Conservation (phyloP, 768 basidiomycete species). For the Lactifluus subvellereus region DNA sequence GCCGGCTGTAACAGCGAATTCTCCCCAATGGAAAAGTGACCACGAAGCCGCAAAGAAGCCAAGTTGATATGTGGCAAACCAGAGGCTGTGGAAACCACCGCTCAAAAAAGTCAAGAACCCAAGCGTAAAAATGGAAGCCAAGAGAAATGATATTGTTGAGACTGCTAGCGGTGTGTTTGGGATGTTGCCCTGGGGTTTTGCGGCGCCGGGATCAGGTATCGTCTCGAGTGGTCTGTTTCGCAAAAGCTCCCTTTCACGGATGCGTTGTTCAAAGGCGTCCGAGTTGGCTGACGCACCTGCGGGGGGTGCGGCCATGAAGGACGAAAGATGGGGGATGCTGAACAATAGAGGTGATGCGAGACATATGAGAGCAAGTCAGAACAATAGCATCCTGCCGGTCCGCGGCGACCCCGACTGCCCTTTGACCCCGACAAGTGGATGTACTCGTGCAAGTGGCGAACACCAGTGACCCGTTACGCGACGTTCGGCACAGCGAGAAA, state of each 20-base stretch:
- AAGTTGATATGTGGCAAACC: slow-evolving; percentile 71
- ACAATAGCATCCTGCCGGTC: not conserved
- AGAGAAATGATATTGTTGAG: slow-evolving; percentile 74
- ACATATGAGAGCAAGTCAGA: not conserved
- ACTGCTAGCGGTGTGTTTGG: slow-evolving; percentile 88
- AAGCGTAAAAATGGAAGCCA: slow-evolving; percentile 65
- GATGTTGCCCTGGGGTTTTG: slow-evolving; percentile 48
- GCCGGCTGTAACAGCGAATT: slow-evolving; percentile 92
- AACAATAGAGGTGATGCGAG: not conserved
- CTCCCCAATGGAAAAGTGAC: slow-evolving; percentile 88
- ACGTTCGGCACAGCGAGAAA: not conserved
- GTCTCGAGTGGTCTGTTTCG: slow-evolving; percentile 45
- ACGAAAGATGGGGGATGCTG: not conserved
- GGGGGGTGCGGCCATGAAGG: slow-evolving; percentile 1
- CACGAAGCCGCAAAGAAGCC: slow-evolving; percentile 81
- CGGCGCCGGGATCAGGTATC: slow-evolving; percentile 37
- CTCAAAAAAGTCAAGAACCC: slow-evolving; percentile 46
- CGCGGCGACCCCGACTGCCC: not conserved
- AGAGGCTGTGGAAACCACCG: slow-evolving; percentile 41
- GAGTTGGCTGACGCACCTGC: slow-evolving; percentile 1
- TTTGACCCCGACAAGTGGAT: not conserved
- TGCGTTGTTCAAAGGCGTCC: slow-evolving; percentile 39
- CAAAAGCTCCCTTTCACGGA: slow-evolving; percentile 37
- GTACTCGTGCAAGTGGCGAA: slow-evolving; percentile 9
- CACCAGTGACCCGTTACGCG: not conserved